Conservation (phyloP, 108 stramenopile genomes). For the Nitzschia inconspicua region DNA sequence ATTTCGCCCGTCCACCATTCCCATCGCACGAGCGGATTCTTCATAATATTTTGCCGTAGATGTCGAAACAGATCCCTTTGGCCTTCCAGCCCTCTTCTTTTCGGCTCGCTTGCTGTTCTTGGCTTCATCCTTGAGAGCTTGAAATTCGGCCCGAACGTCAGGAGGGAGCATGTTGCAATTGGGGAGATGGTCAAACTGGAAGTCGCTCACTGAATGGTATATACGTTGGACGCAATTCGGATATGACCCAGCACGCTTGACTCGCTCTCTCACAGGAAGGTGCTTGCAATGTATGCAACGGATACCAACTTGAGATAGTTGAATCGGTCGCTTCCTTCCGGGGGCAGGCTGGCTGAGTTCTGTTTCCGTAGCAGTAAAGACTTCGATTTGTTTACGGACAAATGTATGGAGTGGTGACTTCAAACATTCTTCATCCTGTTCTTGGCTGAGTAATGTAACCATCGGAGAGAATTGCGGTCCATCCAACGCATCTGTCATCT, state of each 20-base stretch:
- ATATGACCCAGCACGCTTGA: slow-evolving; percentile 58
- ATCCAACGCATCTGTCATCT: no score
- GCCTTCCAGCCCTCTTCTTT: neutral
- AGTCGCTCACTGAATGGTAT: slow-evolving; percentile 59
- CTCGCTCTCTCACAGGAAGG: slow-evolving; percentile 16
- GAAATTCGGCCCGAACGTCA: slow-evolving; percentile 25
- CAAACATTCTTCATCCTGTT: slow-evolving; percentile 21
- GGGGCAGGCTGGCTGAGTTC: slow-evolving; percentile 52
- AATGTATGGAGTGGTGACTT: slow-evolving; percentile 45
- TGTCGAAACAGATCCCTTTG: slow-evolving; percentile 5
- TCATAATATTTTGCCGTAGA: slow-evolving; percentile 61
- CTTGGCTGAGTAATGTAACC: slow-evolving; percentile 14
- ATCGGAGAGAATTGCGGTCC: neutral
- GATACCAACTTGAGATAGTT: slow-evolving; percentile 49
- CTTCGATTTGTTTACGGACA: slow-evolving; percentile 54
- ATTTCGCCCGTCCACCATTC: slow-evolving; percentile 35
- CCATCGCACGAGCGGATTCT: slow-evolving; percentile 39
- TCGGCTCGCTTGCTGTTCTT: slow-evolving; percentile 8
- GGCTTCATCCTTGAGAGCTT: slow-evolving; percentile 25
- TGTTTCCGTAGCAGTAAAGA: slow-evolving; percentile 41
- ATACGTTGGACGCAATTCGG: slow-evolving; percentile 43
- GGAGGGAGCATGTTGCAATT: slow-evolving; percentile 32
- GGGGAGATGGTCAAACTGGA: slow-evolving; percentile 64
- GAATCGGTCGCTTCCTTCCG: slow-evolving; percentile 48
- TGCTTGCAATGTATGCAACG: slow-evolving; percentile 59